phyloP scores from a whole-genome alignment of 2,329 filamentous ascomycete species.

The Colletotrichum orchidophilum region DNA sequence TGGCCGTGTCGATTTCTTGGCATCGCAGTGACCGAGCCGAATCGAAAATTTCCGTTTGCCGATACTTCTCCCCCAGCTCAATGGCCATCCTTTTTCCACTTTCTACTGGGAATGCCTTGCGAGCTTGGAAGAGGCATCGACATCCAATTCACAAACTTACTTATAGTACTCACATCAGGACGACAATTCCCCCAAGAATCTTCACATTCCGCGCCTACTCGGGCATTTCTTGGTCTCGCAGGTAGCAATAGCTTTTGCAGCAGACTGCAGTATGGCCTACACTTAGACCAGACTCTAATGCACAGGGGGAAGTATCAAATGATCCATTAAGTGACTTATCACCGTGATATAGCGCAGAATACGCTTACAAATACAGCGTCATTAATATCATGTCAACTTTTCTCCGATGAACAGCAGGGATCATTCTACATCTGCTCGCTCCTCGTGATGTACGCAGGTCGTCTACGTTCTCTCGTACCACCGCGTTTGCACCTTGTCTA shows the following conservation, averaged over 20 bases:
- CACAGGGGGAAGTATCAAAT: no score
- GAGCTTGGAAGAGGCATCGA: background rate
- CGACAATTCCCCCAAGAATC: background rate
- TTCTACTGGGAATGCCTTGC: background rate
- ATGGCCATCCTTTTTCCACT: no score
- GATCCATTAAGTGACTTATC: no score
- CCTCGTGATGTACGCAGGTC: no score
- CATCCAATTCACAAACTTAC: background rate
- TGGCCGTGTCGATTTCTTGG: background rate
- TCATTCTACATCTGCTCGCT: no score
- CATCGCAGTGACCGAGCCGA: background rate
- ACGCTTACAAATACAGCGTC: no score
- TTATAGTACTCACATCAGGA: background rate
- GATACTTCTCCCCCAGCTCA: background rate
- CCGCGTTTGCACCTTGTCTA: background rate
- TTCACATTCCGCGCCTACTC: background rate
- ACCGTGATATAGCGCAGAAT: no score
- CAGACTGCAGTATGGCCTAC: no score
- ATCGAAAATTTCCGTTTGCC: slow-evolving; percentile 18
- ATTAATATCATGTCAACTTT: no score
- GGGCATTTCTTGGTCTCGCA: background rate
- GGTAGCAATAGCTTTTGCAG: background rate
- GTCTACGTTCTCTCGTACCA: no score
- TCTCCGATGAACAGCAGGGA: no score
- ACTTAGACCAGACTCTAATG: no score